These are phyloP conservation scores for Fusarium nisikadoi DNA, from an alignment of 2,329 filamentous ascomycete genomes.

Conservation along the genomic window DNA sequence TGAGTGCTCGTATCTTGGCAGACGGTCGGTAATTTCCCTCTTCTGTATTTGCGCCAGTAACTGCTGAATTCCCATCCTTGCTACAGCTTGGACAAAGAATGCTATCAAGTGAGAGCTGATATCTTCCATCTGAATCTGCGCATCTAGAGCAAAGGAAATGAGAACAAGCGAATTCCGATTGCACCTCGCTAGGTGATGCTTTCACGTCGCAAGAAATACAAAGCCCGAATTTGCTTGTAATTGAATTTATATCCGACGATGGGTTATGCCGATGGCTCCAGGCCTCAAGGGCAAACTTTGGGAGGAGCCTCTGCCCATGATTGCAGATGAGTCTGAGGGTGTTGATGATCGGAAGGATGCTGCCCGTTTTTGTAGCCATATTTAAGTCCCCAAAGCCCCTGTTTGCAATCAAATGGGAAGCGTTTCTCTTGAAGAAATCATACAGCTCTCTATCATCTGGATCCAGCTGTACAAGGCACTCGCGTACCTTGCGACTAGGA, in stretches of 20 bases:
- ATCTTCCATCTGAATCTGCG: neutral
- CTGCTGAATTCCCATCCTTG: too few relatives aligned
- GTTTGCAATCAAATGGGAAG: neutral
- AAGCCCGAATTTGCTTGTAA: accelerated
- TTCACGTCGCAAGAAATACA: neutral
- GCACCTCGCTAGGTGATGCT: accelerated
- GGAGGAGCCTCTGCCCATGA: neutral
- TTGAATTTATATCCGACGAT: too few relatives aligned
- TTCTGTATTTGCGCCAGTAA: too few relatives aligned
- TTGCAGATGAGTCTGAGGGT: neutral
- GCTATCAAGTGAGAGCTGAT: neutral
- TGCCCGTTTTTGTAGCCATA: neutral
- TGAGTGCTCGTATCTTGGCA: neutral
- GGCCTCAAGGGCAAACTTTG: accelerated
- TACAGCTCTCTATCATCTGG: neutral
- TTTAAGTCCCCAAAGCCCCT: neutral
- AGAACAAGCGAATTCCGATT: neutral
- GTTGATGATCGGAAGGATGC: neutral
- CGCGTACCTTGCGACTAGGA: neutral
- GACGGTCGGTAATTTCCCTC: neutral
- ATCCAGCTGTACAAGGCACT: neutral
- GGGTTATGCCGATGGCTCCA: too few relatives aligned
- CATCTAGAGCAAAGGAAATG: neutral
- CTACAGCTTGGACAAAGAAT: too few relatives aligned
- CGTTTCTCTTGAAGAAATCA: neutral